Conservation (phyloP, 306 rosid species). For the Gillenia trifoliata region DNA sequence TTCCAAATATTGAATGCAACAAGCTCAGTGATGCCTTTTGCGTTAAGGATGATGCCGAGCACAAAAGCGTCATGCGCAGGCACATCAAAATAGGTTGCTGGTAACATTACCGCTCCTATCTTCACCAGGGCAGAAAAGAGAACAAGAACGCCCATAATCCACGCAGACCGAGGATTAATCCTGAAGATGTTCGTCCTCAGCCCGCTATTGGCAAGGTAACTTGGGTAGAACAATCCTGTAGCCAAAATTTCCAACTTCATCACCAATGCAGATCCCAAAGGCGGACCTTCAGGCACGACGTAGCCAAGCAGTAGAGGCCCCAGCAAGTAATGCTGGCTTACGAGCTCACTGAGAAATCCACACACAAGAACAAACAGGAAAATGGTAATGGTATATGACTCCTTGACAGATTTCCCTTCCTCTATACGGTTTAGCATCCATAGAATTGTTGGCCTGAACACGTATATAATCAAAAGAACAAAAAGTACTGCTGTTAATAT, state of each 20-base stretch:
- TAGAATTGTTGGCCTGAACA: conserved; percentile 26
- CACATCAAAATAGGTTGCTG: conserved; percentile 31
- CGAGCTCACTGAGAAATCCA: conserved; percentile 32
- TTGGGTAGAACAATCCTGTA: conserved; percentile 43
- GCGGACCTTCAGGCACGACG: conserved; percentile 58
- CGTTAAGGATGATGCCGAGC: conserved; percentile 56
- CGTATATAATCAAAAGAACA: neutral
- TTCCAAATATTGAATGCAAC: conserved; percentile 39
- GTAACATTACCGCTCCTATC: conserved; percentile 46
- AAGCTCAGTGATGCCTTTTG: conserved; percentile 58
- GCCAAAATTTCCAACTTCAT: conserved; percentile 35
- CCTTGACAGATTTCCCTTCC: conserved; percentile 23
- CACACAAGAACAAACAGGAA: conserved; percentile 26
- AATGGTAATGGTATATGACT: conserved; percentile 12
- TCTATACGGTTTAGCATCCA: conserved; percentile 22
- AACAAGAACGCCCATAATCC: conserved; percentile 27
- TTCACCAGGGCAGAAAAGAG: conserved; percentile 23
- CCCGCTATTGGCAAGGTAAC: conserved; percentile 54
- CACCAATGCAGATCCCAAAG: conserved; percentile 48
- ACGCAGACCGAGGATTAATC: neutral
- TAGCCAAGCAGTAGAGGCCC: conserved; percentile 59
- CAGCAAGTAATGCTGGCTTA: conserved; percentile 50
- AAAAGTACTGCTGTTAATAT: conserved; percentile 17
- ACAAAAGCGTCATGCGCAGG: conserved; percentile 35
- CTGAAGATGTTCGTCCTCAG: conserved; percentile 41